A percentile compares a stretch with the other conserved stretches of the same genome.
These are phyloP conservation scores for Globisporangium barbulae DNA, from an alignment of 352 stramenopile species.

Conservation along the genomic window DNA sequence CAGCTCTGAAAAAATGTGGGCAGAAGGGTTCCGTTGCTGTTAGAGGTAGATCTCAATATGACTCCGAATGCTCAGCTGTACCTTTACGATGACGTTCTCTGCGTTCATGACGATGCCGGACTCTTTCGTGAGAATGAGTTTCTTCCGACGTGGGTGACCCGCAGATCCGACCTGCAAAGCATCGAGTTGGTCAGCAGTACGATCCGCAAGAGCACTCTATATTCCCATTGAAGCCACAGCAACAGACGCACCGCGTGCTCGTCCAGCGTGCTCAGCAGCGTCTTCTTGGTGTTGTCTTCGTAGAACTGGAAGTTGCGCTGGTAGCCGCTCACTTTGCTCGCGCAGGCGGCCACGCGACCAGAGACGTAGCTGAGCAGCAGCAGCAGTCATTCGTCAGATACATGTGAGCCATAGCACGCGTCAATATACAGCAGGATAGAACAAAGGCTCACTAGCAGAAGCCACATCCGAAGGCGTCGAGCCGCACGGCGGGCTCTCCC, in stretches of 20 bases:
- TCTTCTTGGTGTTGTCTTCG: slow-evolving; percentile 54
- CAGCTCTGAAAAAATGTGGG: slow-evolving; percentile 30
- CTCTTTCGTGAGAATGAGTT: slow-evolving; percentile 67
- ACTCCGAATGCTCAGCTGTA: slow-evolving; percentile 7
- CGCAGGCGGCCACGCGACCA: slow-evolving; percentile 59
- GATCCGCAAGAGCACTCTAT: not conserved
- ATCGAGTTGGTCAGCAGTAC: not conserved
- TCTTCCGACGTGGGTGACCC: slow-evolving; percentile 43
- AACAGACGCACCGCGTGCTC: slow-evolving; percentile 51
- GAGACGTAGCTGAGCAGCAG: slow-evolving; percentile 43
- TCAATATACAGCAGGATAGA: not conserved
- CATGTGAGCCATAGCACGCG: not conserved
- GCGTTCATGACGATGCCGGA: slow-evolving; percentile 52
- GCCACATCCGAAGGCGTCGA: slow-evolving; percentile 56
- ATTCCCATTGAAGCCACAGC: not conserved
- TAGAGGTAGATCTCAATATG: not conserved
- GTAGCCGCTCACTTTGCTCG: slow-evolving; percentile 70
- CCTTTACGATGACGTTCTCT: slow-evolving; percentile 52
- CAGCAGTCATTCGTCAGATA: not conserved
- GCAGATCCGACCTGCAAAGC: slow-evolving; percentile 48
- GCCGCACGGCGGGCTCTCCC: slow-evolving; percentile 44
- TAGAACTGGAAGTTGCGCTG: slow-evolving; percentile 69
- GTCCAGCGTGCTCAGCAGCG: slow-evolving; percentile 57
- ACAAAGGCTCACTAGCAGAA: slow-evolving; percentile 56
- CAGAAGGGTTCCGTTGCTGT: not conserved